phyloP scores from a whole-genome alignment of 345 rosid species.

The Anacardium occidentale region DNA sequence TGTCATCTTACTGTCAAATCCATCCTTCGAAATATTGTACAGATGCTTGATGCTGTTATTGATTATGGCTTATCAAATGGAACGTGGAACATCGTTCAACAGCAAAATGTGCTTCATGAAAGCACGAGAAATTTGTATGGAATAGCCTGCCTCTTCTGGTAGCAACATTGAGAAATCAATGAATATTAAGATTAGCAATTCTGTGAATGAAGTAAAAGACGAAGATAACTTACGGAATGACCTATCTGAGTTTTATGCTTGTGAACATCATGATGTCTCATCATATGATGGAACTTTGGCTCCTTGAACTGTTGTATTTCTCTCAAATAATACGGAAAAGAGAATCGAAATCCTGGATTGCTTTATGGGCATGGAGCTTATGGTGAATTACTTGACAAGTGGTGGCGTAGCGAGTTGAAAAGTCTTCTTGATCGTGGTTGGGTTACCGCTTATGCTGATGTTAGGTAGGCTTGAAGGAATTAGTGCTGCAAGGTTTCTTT shows the following conservation, averaged over 20 bases:
- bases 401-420: slow-evolving; percentile 89
- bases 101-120: slow-evolving; percentile 91
- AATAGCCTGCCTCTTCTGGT: slow-evolving; percentile 47
- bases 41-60: slow-evolving; percentile 98
- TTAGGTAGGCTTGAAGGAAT: slow-evolving; percentile 53
- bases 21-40: slow-evolving; percentile 17
- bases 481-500: neutral
- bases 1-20: slow-evolving; percentile 8
- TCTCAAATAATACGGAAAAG: slow-evolving; percentile 40
- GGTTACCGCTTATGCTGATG: slow-evolving; percentile 94
- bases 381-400: slow-evolving; percentile 85
- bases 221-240: slow-evolving; percentile 85
- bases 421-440: slow-evolving; percentile 99
- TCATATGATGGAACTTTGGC: slow-evolving; percentile 71
- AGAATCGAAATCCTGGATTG: slow-evolving; percentile 57
- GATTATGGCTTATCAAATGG: slow-evolving; percentile 81
- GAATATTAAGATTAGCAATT: slow-evolving; percentile 32
- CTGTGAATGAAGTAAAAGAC: slow-evolving; percentile 40
- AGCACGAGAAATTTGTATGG: slow-evolving; percentile 87
- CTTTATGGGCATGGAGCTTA: slow-evolving; percentile 97
- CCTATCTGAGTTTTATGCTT: slow-evolving; percentile 82
- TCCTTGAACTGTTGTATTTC: slow-evolving; percentile 81
- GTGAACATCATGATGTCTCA: slow-evolving; percentile 64
- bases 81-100: slow-evolving; percentile 87
- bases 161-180: slow-evolving; percentile 36